Percentiles rank a stretch among this genome's conserved stretches.
Evolutionary conservation across 768 basidiomycete genomes (phyloP).

Genomic region (Scleroderma bovista): DNA sequence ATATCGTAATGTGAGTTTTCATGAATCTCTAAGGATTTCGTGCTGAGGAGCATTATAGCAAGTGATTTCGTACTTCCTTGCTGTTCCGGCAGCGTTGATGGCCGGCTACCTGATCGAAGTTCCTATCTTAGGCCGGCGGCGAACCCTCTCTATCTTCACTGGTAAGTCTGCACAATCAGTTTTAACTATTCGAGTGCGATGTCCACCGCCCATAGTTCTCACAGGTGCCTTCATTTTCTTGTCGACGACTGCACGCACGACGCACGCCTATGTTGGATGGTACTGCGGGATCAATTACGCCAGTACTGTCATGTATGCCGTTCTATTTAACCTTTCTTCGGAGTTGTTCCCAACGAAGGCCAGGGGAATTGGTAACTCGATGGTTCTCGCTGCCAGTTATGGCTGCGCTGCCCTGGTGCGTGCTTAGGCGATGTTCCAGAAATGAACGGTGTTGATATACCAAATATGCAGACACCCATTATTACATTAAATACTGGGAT

Average conservation of each 20-base stretch:
- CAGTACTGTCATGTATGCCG: constrained; percentile 53
- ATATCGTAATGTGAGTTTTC: constrained; percentile 54
- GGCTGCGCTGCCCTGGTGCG: constrained; percentile 55
- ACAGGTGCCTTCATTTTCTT: constrained; percentile 57
- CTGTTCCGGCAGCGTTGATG: constrained; percentile 51
- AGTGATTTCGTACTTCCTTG: constrained; percentile 54
- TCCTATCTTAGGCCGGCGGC: constrained; percentile 47
- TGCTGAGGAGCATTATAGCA: constrained; percentile 31
- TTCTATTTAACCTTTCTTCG: constrained; percentile 37
- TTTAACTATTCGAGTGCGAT: neutral
- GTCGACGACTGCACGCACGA: constrained; percentile 49
- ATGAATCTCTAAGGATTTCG: neutral
- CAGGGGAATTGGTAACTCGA: constrained; percentile 51
- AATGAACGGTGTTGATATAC: neutral
- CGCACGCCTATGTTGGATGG: constrained; percentile 50
- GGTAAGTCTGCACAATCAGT: constrained; percentile 21
- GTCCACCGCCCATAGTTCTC: constrained; percentile 27
- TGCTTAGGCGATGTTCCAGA: constrained; percentile 5
- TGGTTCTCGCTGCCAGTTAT: constrained; percentile 47
- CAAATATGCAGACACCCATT: constrained; percentile 37
- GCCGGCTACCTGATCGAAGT: constrained; percentile 52
- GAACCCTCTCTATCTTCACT: constrained; percentile 48
- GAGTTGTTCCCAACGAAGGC: constrained; percentile 51
- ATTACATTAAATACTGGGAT: constrained; percentile 46
- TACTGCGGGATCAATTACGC: constrained; percentile 56